Percentiles rank a stretch among this genome's conserved stretches.
phyloP scores from a whole-genome alignment of 2,329 filamentous ascomycete genomes.

The Hysterium pulicare region DNA sequence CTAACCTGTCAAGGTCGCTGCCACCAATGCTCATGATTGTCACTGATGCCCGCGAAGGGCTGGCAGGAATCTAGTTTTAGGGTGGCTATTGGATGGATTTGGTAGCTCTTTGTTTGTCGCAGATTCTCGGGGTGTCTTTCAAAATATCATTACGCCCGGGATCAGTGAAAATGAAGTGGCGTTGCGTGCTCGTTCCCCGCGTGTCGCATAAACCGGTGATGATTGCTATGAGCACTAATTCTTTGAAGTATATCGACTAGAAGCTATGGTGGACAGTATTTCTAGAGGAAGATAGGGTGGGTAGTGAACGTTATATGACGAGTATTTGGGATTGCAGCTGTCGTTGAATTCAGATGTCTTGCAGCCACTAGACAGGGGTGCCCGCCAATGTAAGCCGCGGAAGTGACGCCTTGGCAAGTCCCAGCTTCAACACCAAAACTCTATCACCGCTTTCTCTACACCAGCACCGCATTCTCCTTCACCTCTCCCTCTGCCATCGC shows the following conservation, averaged over 20 bases:
- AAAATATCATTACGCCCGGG: no score
- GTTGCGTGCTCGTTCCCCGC: no score
- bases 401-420: background rate
- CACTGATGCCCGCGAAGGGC: conserved; percentile 13
- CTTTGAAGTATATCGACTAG: no score
- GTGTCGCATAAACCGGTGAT: no score
- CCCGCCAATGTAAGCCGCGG: conserved; percentile 2
- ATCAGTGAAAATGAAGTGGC: background rate
- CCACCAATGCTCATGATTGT: conserved; percentile 51
- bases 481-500: conserved; percentile 21
- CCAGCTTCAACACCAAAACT: conserved; percentile 16
- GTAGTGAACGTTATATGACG: no score
- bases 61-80: background rate
- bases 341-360: background rate
- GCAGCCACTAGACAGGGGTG: conserved; percentile 1
- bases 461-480: conserved; percentile 13
- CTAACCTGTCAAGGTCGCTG: conserved; percentile 91
- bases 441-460: conserved; percentile 19
- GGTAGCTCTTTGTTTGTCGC: no score
- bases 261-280: no score
- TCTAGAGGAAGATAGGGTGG: no score
- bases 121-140: no score
- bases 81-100: no score
- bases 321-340: background rate
- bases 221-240: no score